Base-by-base conservation (phyloP, 2,329 filamentous ascomycete genomes). In the Sporothrix phasma region DNA sequence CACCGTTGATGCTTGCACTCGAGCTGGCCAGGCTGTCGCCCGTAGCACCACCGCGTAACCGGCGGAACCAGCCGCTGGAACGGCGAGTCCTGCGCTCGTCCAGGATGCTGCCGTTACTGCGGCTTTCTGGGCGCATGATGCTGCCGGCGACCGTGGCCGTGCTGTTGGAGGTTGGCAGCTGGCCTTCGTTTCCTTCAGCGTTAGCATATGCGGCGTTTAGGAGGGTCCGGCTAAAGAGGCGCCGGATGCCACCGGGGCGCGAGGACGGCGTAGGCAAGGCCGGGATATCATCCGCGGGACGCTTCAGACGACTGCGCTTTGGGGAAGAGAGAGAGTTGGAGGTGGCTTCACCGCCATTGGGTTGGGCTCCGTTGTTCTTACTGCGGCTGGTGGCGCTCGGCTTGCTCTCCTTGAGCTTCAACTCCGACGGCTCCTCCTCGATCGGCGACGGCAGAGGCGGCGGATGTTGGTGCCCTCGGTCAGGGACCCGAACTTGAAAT, bases 381-480 rank as follows among this genome's bases (percentile, higher is more conserved):
- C 66, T 80, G 69, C 71, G 70, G 66, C 64, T 67, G 37, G 65
- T 60, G 61, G 46, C 61, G 10, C 70, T 66, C 29, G 54, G 62
- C 24, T 64, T 65, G 37, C 47, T 65, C 45, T 58, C 56, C 22
- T 61, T 51, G 37, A 39, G 15, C 26, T 69, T 64, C 54, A 64
- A 62, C 31, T 67, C 60, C 63, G 77, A 76, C 51, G 76, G 76
- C 46, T 77, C 76, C 71, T 82, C 79, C 68, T 77, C 74, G 62
- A 79, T 73, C 54, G 83, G 83, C 56, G 82, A 85, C 19, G 82
- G 81, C 54, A 76, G 76, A 26, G 83, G 83, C 34, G 83, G 81
- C 49, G 83, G 68, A 86, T 86, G 70, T 83, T 71, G 71, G 83
- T 86, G 62, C 83, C 83, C 46, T 85, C 83, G 49, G 83, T 85